Conservation (phyloP, 192 early-diverging fungal genomes). For the Umbelopsis sp. region DNA sequence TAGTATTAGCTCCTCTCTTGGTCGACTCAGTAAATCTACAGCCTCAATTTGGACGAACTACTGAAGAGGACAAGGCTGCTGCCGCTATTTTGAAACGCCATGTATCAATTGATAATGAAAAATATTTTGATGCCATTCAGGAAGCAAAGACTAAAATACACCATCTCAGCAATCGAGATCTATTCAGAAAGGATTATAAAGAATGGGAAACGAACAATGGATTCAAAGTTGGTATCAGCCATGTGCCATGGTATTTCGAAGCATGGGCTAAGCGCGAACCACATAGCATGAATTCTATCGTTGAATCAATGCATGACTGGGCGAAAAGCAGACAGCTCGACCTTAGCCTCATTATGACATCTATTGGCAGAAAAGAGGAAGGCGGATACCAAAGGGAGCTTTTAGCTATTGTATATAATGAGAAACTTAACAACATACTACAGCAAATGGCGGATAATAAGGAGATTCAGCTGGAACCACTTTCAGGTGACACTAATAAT, state of each 20-base stretch:
- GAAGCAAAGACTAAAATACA: slow-evolving; percentile 53
- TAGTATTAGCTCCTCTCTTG: slow-evolving; percentile 65
- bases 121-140: slow-evolving; percentile 55
- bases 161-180: slow-evolving; percentile 48
- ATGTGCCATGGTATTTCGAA: slow-evolving; percentile 54
- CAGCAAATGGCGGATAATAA: slow-evolving; percentile 38
- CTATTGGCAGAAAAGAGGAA: slow-evolving; percentile 47
- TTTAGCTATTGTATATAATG: slow-evolving; percentile 41
- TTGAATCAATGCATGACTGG: slow-evolving; percentile 37
- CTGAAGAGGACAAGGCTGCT: slow-evolving; percentile 46
- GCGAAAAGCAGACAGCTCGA: slow-evolving; percentile 50
- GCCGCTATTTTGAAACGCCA: slow-evolving; percentile 42
- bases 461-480: slow-evolving; percentile 37
- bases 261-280: slow-evolving; percentile 55
- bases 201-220: slow-evolving; percentile 52
- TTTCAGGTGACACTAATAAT: slow-evolving; percentile 9
- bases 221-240: slow-evolving; percentile 62
- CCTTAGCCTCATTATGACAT: slow-evolving; percentile 57
- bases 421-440: slow-evolving; percentile 29
- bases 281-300: slow-evolving; percentile 30
- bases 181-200: slow-evolving; percentile 79
- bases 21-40: slow-evolving; percentile 69
- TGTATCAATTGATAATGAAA: neutral
- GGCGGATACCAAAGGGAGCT: slow-evolving; percentile 67
- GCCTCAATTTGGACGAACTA: slow-evolving; percentile 51